These are phyloP conservation scores for Aegle marmelos DNA, from an alignment of 345 rosid genomes.

Conservation along the genomic window DNA sequence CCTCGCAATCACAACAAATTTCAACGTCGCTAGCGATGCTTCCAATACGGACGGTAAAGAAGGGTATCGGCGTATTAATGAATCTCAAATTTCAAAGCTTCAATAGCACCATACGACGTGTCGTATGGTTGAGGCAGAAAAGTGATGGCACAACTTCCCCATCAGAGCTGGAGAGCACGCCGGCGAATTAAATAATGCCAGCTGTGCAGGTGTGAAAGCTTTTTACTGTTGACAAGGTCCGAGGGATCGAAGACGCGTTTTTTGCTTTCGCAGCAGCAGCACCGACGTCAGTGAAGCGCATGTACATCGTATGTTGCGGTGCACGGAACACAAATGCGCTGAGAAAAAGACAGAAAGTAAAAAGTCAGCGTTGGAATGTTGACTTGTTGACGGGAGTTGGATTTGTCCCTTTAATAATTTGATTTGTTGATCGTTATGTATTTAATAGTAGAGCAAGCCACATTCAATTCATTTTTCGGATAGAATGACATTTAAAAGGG, in stretches of 20 bases:
- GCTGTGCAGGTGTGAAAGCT: not conserved
- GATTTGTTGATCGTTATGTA: no score
- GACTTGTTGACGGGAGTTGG: not conserved
- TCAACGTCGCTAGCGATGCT: not conserved
- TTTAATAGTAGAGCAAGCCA: no score
- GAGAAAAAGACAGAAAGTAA: not conserved
- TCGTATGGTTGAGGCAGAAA: not conserved
- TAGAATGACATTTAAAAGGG: no score
- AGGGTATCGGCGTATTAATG: no score
- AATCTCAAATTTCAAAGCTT: no score
- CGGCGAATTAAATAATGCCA: conserved; percentile 37
- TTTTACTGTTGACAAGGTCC: no score
- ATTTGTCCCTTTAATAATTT: not conserved
- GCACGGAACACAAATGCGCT: not conserved
- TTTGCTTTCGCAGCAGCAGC: not conserved
- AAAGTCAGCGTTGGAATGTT: not conserved
- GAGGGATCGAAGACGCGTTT: no score
- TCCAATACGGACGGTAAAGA: no score
- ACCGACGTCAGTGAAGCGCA: conserved; percentile 3
- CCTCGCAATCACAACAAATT: no score
- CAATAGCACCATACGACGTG: not conserved
- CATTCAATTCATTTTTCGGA: no score
- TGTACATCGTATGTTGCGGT: not conserved
- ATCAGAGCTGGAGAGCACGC: conserved; percentile 36
- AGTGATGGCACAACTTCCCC: conserved; percentile 24